phyloP scores from a whole-genome alignment of 2,329 filamentous ascomycete species.

The Aspergillus sp. region DNA sequence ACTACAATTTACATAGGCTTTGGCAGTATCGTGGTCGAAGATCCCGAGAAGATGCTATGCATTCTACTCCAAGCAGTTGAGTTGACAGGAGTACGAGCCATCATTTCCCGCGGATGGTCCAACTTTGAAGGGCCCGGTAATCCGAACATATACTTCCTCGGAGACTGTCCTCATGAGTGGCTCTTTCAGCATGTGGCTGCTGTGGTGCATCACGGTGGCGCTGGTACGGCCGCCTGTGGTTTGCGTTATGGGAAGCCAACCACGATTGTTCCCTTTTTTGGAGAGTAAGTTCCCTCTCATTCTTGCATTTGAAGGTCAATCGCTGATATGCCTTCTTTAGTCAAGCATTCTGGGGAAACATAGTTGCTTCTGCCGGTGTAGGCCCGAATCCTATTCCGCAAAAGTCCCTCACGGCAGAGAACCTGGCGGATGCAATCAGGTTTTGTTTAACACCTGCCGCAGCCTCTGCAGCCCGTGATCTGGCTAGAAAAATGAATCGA shows the following conservation, averaged over 20 bases:
- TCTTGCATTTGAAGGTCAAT: background rate
- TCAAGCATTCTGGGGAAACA: slow-evolving; percentile 50
- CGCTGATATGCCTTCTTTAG: slow-evolving; percentile 4
- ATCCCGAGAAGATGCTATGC: slow-evolving; percentile 39
- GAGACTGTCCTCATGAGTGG: slow-evolving; percentile 54
- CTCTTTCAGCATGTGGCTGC: slow-evolving; percentile 51
- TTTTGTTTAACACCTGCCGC: slow-evolving; percentile 37
- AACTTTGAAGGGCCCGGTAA: slow-evolving; percentile 30
- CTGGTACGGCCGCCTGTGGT: slow-evolving; percentile 53
- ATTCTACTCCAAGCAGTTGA: slow-evolving; percentile 44
- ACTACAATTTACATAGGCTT: slow-evolving; percentile 52
- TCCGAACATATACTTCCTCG: slow-evolving; percentile 44
- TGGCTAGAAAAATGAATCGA: slow-evolving; percentile 33
- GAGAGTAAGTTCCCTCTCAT: slow-evolving; percentile 32
- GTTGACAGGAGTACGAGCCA: slow-evolving; percentile 43
- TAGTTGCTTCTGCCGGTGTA: slow-evolving; percentile 45
- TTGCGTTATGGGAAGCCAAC: slow-evolving; percentile 49
- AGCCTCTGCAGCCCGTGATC: slow-evolving; percentile 27
- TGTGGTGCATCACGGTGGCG: slow-evolving; percentile 55
- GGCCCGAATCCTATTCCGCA: slow-evolving; percentile 45
- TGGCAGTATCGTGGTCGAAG: slow-evolving; percentile 50
- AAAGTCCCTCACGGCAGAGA: slow-evolving; percentile 39
- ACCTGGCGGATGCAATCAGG: slow-evolving; percentile 41
- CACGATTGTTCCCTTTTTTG: slow-evolving; percentile 52
- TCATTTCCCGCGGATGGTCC: slow-evolving; percentile 52